These are phyloP conservation scores for Lantana camara DNA, from an alignment of 257 asterid genomes.

Conservation along the genomic window DNA sequence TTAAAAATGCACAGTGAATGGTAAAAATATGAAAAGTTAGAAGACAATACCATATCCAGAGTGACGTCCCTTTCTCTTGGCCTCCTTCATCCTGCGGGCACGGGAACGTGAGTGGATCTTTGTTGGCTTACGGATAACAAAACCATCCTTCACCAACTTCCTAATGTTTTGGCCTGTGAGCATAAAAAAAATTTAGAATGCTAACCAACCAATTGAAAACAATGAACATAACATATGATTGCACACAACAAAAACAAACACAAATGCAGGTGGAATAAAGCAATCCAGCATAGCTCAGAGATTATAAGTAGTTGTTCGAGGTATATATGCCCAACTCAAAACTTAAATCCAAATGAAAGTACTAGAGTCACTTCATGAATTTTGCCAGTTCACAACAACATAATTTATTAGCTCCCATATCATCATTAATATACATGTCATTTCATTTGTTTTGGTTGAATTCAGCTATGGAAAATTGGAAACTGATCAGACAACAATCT, in stretches of 20 bases:
- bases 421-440: no score
- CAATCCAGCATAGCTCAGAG: no score
- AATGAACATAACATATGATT: not conserved
- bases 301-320: not conserved
- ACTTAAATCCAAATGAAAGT: not conserved
- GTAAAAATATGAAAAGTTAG: no score
- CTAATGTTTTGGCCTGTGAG: slow-evolving; percentile 78
- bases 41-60: slow-evolving; percentile 81
- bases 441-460: no score
- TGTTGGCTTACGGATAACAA: slow-evolving; percentile 91
- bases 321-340: not conserved
- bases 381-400: no score
- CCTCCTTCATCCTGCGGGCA: slow-evolving; percentile 92
- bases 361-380: not conserved
- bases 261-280: no score
- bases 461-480: no score
- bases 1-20: no score
- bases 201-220: not conserved
- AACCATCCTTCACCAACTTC: slow-evolving; percentile 92
- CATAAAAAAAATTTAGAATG: not conserved
- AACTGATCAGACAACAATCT: no score
- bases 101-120: slow-evolving; percentile 95
- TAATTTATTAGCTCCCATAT: no score
- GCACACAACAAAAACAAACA: not conserved
- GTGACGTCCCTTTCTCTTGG: slow-evolving; percentile 96